Conservation (phyloP, 805 yeast genomes). For the Ogataea populi-albae region DNA sequence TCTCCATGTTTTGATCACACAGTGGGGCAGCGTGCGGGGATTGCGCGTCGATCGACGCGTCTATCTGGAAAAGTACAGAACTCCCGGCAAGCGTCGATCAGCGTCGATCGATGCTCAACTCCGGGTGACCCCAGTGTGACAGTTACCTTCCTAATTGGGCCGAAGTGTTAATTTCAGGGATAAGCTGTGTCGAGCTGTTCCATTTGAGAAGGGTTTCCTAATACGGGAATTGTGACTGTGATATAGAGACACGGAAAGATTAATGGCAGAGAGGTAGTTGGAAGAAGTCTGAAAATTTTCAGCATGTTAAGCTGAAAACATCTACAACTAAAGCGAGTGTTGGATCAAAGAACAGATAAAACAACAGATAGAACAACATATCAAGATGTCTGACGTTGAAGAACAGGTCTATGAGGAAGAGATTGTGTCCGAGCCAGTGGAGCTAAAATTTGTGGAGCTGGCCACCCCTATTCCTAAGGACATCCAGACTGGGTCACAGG, state of each 20-base stretch:
- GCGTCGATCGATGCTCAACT: too few species aligned
- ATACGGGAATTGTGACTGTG: slow-evolving; percentile 22
- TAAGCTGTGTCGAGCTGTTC: too few species aligned
- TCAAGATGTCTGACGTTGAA: slow-evolving; percentile 83
- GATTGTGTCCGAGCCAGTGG: slow-evolving; percentile 81
- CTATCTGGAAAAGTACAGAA: too few species aligned
- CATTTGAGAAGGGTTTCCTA: slow-evolving; percentile 10
- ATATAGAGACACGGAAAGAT: slow-evolving; percentile 1
- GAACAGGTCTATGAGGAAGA: slow-evolving; percentile 59
- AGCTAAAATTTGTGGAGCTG: slow-evolving; percentile 74
- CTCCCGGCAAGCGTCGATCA: too few species aligned
- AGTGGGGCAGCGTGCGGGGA: too few species aligned
- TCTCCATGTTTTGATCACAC: too few species aligned
- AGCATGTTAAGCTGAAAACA: too few species aligned
- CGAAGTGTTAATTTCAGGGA: slow-evolving; percentile 26
- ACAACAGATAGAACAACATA: slow-evolving; percentile 6
- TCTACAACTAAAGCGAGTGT: not conserved
- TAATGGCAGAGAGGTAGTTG: slow-evolving; percentile 1
- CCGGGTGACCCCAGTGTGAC: slow-evolving; percentile 22
- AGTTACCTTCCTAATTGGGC: slow-evolving; percentile 29
- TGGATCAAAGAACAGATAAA: not conserved
- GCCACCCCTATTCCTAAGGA: slow-evolving; percentile 98
- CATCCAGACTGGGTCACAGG: slow-evolving; percentile 92
- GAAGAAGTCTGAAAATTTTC: slow-evolving; percentile 5
- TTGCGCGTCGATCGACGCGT: too few species aligned